These are phyloP conservation scores for Aspergillus amoenus DNA, from an alignment of 2,329 filamentous ascomycete species.

Conservation along the genomic window DNA sequence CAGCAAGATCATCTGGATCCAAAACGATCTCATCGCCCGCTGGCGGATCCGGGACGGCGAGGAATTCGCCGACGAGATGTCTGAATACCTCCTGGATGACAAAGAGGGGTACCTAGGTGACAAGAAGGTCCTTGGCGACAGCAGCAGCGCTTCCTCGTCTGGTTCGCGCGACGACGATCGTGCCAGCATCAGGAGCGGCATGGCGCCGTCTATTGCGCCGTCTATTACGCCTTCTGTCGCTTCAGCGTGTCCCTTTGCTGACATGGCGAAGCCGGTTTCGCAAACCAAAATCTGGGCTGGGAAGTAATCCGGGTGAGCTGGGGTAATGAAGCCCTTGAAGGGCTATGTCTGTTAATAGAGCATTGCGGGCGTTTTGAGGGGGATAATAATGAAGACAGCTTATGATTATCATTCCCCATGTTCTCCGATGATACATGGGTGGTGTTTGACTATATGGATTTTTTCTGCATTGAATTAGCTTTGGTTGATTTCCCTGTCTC, in stretches of 20 bases:
- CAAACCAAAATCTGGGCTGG: conserved; percentile 34
- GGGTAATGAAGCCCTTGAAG: not conserved
- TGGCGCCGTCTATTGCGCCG: conserved; percentile 17
- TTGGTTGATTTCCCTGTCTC: not conserved
- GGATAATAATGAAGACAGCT: not conserved
- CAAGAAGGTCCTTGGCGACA: conserved; percentile 52
- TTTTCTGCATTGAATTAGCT: not conserved
- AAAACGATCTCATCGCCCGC: conserved; percentile 82
- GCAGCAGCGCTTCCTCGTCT: conserved; percentile 14
- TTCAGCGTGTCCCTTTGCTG: conserved; percentile 32
- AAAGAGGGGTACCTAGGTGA: conserved; percentile 65
- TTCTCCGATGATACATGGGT: conserved; percentile 6
- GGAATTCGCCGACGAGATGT: conserved; percentile 53
- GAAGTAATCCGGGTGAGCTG: not conserved
- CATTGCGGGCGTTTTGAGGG: conserved; percentile 13
- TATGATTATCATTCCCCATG: not conserved
- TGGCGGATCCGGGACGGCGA: conserved; percentile 73
- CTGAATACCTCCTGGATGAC: conserved; percentile 49
- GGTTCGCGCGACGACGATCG: conserved; percentile 32
- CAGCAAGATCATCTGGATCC: conserved; percentile 82
- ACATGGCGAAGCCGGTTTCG: conserved; percentile 22
- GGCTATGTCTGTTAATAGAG: conserved; percentile 3
- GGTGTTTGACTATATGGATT: conserved; percentile 11
- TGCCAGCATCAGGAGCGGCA: conserved; percentile 26
- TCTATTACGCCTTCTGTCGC: conserved; percentile 20